These are phyloP conservation scores for Talaromyces marneffei DNA, from an alignment of 2,329 filamentous ascomycete genomes.

Conservation along the genomic window DNA sequence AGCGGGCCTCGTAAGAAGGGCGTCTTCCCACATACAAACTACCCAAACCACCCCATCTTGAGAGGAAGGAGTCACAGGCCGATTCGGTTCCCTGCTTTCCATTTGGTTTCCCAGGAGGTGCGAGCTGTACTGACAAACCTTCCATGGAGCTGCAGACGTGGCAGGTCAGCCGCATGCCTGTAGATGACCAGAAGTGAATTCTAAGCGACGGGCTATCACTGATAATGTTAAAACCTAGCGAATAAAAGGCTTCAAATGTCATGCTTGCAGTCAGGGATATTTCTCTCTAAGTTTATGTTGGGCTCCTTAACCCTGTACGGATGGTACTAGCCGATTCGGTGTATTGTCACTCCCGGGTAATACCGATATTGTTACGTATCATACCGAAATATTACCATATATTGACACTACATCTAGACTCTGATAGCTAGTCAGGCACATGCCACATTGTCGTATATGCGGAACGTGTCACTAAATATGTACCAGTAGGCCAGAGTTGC, in stretches of 20 bases:
- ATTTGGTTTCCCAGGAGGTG: not conserved
- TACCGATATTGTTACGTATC: not conserved
- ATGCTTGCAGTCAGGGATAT: not conserved
- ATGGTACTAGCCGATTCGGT: not conserved
- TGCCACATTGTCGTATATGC: not conserved
- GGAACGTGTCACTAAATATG: not conserved
- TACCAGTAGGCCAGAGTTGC: not conserved
- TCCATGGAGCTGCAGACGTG: not conserved
- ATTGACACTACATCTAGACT: not conserved
- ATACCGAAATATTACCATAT: not conserved
- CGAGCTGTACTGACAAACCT: not conserved
- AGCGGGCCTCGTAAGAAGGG: not conserved
- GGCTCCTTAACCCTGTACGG: not conserved
- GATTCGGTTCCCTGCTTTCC: not conserved
- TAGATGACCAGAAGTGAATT: not conserved
- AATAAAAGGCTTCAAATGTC: not conserved
- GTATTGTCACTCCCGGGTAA: not conserved
- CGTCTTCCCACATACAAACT: not conserved
- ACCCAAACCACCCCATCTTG: not conserved
- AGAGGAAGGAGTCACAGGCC: not conserved
- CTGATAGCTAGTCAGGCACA: not conserved
- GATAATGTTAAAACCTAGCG: conserved; percentile 5
- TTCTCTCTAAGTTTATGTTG: not conserved
- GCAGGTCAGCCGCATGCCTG: not conserved
- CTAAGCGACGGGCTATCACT: not conserved